Conservation (phyloP, 2,329 filamentous ascomycete genomes). For the Hypoxylon rubiginosum region DNA sequence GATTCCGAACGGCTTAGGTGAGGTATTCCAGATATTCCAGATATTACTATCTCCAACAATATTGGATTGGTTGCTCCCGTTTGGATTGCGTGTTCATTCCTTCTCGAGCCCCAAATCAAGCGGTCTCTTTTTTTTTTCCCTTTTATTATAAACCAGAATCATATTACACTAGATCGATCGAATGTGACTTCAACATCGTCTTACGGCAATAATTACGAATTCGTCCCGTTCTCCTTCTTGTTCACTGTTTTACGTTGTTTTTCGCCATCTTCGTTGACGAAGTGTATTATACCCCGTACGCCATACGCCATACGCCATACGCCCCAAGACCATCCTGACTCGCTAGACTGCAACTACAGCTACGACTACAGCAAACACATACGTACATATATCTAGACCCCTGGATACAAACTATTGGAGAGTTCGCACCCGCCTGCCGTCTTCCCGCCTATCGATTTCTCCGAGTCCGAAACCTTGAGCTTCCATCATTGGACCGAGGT, state of each 20-base stretch:
- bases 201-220: not conserved
- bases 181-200: not conserved
- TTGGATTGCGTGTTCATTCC: slow-evolving; percentile 27
- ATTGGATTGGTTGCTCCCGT: slow-evolving; percentile 7
- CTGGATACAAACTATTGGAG: slow-evolving; percentile 23
- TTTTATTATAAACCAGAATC: slow-evolving; percentile 1
- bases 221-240: not conserved
- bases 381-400: slow-evolving; percentile 3
- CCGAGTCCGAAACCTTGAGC: slow-evolving; percentile 10
- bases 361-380: not conserved
- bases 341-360: slow-evolving; percentile 10
- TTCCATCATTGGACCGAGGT: slow-evolving; percentile 4
- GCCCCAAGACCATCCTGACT: slow-evolving; percentile 19
- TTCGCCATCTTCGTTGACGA: slow-evolving; percentile 36
- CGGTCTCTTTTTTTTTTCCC: not conserved
- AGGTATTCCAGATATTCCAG: not conserved
- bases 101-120: slow-evolving; percentile 1
- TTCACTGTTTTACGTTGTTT: slow-evolving; percentile 8
- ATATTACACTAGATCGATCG: slow-evolving; percentile 4
- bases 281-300: slow-evolving; percentile 13
- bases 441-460: slow-evolving; percentile 16
- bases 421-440: slow-evolving; percentile 25
- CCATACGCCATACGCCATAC: slow-evolving; percentile 1
- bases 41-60: slow-evolving; percentile 13
- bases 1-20: slow-evolving; percentile 14